These are phyloP conservation scores for Podila clonocystis DNA, from an alignment of 192 early-diverging fungal genomes.

Conservation along the genomic window DNA sequence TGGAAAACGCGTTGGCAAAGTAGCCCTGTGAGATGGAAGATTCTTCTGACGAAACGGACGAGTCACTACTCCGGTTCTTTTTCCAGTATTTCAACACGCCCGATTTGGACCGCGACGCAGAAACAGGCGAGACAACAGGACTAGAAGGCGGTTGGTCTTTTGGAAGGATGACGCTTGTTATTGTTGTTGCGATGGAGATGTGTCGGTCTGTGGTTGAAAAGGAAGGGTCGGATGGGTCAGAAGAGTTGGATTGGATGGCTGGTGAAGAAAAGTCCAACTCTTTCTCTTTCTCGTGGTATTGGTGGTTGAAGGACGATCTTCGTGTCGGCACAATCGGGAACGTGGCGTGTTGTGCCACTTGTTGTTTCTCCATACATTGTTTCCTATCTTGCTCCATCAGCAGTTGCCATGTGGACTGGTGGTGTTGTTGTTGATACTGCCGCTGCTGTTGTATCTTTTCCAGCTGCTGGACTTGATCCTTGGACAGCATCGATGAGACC, in stretches of 20 bases:
- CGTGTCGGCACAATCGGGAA: slow-evolving; percentile 14
- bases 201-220: too few species aligned
- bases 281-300: not conserved
- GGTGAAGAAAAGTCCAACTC: not conserved
- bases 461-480: slow-evolving; percentile 3
- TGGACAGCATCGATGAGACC: not conserved
- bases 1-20: slow-evolving; percentile 20
- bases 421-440: not conserved
- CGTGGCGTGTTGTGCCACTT: not conserved
- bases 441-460: slow-evolving; percentile 1
- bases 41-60: not conserved
- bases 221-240: not conserved
- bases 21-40: not conserved
- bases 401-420: slow-evolving; percentile 1
- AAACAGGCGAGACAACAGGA: not conserved
- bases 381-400: slow-evolving; percentile 1
- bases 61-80: not conserved
- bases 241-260: not conserved
- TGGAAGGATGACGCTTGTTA: too few species aligned
- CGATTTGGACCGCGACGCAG: slow-evolving; percentile 2
- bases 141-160: not conserved
- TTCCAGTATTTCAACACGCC: slow-evolving; percentile 23
- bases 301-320: slow-evolving; percentile 11
- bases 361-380: not conserved
- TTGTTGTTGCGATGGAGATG: too few species aligned